A percentile compares a stretch with the other conserved stretches of the same genome.
These are phyloP conservation scores for Fusarium mundagurra DNA, from an alignment of 2,329 filamentous ascomycete genomes.

Conservation along the genomic window DNA sequence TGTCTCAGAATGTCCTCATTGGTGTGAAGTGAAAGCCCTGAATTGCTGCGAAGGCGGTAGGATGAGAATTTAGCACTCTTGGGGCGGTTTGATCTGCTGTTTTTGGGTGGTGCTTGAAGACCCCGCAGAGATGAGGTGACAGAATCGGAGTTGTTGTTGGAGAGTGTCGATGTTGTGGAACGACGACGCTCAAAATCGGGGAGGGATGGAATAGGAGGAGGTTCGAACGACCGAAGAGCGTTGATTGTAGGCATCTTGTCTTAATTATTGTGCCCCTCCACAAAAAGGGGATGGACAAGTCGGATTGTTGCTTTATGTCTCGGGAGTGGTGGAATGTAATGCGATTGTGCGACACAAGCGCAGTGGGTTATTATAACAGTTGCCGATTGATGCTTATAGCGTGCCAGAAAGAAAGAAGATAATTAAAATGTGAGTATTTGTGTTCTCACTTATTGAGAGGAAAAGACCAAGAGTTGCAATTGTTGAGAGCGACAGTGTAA, in stretches of 20 bases:
- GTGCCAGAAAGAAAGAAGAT: neutral
- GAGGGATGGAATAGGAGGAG: conserved; percentile 40
- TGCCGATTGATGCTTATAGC: neutral
- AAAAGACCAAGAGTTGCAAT: neutral
- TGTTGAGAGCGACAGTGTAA: conserved; percentile 9
- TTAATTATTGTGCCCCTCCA: neutral
- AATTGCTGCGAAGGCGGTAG: conserved; percentile 55
- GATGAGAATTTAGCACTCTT: conserved; percentile 45
- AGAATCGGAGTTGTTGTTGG: conserved; percentile 31
- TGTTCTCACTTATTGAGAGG: neutral
- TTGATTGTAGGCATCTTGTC: conserved; percentile 40
- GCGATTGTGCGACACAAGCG: conserved; percentile 11
- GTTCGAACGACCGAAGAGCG: conserved; percentile 38
- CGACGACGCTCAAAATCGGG: conserved; percentile 42
- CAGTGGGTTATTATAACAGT: neutral
- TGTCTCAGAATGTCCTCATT: conserved; percentile 56
- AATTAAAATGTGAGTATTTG: neutral
- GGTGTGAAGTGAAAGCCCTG: conserved; percentile 56
- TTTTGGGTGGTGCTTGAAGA: conserved; percentile 35
- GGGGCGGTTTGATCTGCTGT: conserved; percentile 37
- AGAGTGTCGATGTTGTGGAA: conserved; percentile 32
- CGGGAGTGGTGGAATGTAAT: neutral
- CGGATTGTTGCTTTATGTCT: conserved; percentile 9
- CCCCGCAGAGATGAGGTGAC: conserved; percentile 27
- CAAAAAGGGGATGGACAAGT: neutral